Evolutionary conservation across 805 yeast species (phyloP), one percentile per base, ranked within the genome.

Genomic region (Starmera quercuum): DNA sequence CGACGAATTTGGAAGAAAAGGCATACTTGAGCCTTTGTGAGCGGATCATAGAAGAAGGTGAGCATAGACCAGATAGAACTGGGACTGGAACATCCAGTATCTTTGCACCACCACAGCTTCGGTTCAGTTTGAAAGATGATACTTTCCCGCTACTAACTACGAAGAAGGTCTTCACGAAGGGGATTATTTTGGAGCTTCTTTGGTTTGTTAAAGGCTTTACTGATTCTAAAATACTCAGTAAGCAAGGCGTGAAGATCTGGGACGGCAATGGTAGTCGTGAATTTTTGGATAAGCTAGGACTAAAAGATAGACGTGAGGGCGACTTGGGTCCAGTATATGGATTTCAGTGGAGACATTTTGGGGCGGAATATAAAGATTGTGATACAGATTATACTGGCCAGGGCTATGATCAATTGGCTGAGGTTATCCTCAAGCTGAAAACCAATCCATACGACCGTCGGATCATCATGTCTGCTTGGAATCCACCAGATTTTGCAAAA

Each of bases 321-420:
- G 99, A 92, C 60, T 59, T 92, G 46, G 99, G 99, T 1, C 98
- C 99, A 2, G 97, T 92, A 3, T 92, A 92, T 56, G 99, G 99
- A 0, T 92, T 92, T 63, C 99, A 92, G 59, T 92, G 99, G 99
- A 77, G 99, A 50, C 98, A 92, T 59, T 92, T 92, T 58, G 98
- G 98, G 29, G 98, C 99, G 5, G 77, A 83, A 45, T 92, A 92
- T 56, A 66, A 52, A 21, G 87, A 86, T 35, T 85, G 95, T 52
- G 87, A 90, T 39, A 70, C 88, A 3, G 94, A 92, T 53, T 92
- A 92, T 53, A 54, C 81, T 0, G 90, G 87, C 4, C 68, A 84
- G 54, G 99, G 99, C 10, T 80, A 75, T 36, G 99, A 92, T 56
- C 99, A 92, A 63, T 65, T 92, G 24, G 73, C 76, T 7, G 80